Conservation (phyloP, 2,329 filamentous ascomycete species). For the Dactylonectria estremocensis region DNA sequence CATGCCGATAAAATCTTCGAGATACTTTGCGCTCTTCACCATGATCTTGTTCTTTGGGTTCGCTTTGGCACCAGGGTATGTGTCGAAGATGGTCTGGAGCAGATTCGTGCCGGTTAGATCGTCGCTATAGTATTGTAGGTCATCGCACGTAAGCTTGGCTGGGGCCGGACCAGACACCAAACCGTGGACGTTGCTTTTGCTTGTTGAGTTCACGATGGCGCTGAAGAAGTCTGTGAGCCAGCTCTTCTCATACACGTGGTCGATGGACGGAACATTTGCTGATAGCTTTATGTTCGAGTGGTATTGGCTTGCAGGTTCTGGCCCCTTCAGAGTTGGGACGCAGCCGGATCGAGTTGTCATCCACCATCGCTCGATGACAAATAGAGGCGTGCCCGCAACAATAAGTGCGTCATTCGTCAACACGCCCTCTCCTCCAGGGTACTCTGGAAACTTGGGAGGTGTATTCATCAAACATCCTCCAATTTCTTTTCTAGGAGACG, state of each 20-base stretch:
- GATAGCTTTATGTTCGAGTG: no score
- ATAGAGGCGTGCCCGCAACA: no score
- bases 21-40: neutral
- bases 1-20: neutral
- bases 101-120: neutral
- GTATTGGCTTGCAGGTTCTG: no score
- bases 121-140: neutral
- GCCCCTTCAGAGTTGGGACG: no score
- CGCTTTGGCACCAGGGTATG: neutral
- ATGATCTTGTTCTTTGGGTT: neutral
- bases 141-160: neutral
- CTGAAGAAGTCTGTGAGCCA: slow-evolving; percentile 25
- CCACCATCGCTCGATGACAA: no score
- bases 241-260: slow-evolving; percentile 38
- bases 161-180: neutral
- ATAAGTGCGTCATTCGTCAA: no score
- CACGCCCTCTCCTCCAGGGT: neutral
- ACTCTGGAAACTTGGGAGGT: slow-evolving; percentile 13
- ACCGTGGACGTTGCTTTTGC: no score
- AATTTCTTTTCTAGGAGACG: no score
- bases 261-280: neutral
- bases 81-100: neutral
- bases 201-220: slow-evolving; percentile 6
- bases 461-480: no score
- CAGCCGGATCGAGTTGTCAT: no score